Evolutionary conservation across 2,329 filamentous ascomycete genomes (phyloP).

Genomic region (Fusarium sp.): DNA sequence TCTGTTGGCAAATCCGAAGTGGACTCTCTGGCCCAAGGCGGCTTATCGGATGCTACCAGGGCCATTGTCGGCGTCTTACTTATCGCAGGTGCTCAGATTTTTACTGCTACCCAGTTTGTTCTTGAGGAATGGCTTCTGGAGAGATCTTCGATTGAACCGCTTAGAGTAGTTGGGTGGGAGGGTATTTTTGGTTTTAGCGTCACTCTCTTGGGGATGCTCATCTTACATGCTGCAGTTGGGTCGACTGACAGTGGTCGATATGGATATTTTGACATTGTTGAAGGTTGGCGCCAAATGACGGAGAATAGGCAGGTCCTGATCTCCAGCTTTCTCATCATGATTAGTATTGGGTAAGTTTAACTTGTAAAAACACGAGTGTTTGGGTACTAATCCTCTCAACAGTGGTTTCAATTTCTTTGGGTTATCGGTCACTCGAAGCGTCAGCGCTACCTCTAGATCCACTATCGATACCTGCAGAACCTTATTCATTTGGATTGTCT

Average conservation of each 20-base stretch:
- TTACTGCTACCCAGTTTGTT: conserved; percentile 96
- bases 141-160: conserved; percentile 74
- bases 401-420: conserved; percentile 99
- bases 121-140: conserved; percentile 92
- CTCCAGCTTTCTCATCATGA: conserved; percentile 91
- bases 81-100: conserved; percentile 94
- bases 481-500: conserved; percentile 97
- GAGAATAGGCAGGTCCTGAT: conserved; percentile 76
- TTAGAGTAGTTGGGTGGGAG: conserved; percentile 96
- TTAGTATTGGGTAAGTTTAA: conserved; percentile 85
- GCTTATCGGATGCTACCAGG: conserved; percentile 49
- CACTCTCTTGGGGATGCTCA: conserved; percentile 80
- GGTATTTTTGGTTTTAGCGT: conserved; percentile 88
- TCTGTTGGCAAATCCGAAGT: conserved; percentile 48
- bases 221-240: conserved; percentile 82
- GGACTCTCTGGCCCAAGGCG: conserved; percentile 55
- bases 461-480: conserved; percentile 98
- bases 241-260: conserved; percentile 76
- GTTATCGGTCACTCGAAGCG: conserved; percentile 86
- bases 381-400: conserved; percentile 28
- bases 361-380: background rate
- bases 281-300: conserved; percentile 85
- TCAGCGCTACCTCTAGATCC: conserved; percentile 91
- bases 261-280: conserved; percentile 90
- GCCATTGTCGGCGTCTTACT: conserved; percentile 86